Evolutionary conservation across 306 rosid genomes (phyloP).

Genomic region (Gillenia trifoliata): DNA sequence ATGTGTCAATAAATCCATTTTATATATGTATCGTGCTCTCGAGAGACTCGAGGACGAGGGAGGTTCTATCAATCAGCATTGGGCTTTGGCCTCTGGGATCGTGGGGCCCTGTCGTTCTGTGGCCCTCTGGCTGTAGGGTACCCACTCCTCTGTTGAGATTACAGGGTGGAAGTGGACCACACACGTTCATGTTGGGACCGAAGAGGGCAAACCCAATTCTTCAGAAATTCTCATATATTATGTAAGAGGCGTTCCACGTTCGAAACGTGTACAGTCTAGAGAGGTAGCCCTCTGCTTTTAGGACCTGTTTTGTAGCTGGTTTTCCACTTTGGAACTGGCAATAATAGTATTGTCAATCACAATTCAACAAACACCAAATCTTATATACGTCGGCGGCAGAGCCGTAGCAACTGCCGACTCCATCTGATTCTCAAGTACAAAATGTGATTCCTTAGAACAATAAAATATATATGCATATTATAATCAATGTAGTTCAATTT

Average conservation of each 20-base stretch:
- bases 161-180: neutral
- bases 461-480: too few species aligned
- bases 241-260: neutral
- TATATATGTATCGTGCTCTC: too few species aligned
- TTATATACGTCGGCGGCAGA: neutral
- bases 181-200: neutral
- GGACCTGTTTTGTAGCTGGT: neutral
- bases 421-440: neutral
- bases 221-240: neutral
- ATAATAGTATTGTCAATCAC: neutral
- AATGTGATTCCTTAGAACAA: neutral
- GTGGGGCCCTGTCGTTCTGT: neutral
- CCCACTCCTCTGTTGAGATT: neutral
- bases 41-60: neutral
- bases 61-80: neutral
- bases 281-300: neutral
- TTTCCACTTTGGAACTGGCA: neutral
- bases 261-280: constrained; percentile 2
- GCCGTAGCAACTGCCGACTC: neutral
- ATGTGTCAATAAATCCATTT: too few species aligned
- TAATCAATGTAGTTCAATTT: too few species aligned
- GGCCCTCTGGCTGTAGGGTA: neutral
- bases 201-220: neutral
- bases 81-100: neutral
- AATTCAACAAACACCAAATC: neutral